Conservation (phyloP, 305 asterid genomes). For the Fraxinus dipetala region DNA sequence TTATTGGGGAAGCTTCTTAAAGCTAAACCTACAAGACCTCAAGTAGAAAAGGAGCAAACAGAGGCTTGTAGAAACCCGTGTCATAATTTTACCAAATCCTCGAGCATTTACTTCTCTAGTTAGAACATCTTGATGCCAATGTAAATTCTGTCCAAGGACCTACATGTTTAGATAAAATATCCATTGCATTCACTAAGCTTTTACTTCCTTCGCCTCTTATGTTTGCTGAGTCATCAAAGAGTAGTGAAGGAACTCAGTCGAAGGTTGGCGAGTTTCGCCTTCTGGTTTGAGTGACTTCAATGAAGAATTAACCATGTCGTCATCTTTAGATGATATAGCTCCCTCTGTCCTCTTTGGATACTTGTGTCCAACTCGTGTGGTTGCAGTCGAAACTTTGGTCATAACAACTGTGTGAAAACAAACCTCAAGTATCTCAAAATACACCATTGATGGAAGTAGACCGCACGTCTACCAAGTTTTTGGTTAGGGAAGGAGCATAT, state of each 20-base stretch:
- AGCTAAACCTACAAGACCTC: background rate
- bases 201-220: background rate
- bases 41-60: background rate
- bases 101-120: background rate
- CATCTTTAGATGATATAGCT: background rate
- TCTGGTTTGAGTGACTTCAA: background rate
- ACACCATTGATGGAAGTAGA: background rate
- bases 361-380: background rate
- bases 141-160: background rate
- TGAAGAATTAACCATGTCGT: background rate
- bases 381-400: background rate
- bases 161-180: background rate
- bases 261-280: background rate
- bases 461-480: background rate
- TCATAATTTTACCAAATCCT: background rate
- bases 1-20: background rate
- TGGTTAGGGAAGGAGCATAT: background rate
- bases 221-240: background rate
- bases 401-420: background rate
- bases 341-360: background rate
- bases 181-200: background rate
- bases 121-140: background rate
- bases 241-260: background rate
- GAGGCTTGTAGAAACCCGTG: background rate
- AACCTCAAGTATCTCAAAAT: background rate